These are phyloP conservation scores for Begonia peltatifolia DNA, from an alignment of 306 rosid species.

Conservation along the genomic window DNA sequence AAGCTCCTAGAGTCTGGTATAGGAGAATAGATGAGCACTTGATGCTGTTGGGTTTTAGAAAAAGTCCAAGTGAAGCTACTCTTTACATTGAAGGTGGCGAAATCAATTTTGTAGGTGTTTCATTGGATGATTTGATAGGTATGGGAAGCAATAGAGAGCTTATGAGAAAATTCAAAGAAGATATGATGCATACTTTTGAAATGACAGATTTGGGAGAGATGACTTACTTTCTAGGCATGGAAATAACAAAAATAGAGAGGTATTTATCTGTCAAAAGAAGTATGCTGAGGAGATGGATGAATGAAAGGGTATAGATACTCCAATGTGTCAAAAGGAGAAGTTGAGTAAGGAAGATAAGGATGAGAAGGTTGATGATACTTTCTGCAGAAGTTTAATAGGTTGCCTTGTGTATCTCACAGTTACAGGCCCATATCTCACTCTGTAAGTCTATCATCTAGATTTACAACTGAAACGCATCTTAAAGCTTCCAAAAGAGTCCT, in stretches of 20 bases:
- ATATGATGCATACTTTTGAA: conserved; percentile 1
- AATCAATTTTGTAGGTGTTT: not conserved
- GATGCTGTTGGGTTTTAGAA: not conserved
- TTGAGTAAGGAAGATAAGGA: not conserved
- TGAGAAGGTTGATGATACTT: not conserved
- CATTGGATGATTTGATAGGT: not conserved
- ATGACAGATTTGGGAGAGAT: not conserved
- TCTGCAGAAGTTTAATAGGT: not conserved
- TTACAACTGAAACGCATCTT: not conserved
- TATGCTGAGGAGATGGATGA: conserved; percentile 1
- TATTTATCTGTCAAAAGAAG: not conserved
- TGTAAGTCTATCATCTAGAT: not conserved
- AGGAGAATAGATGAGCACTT: not conserved
- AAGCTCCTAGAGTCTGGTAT: conserved; percentile 3
- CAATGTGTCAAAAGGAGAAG: conserved; percentile 5
- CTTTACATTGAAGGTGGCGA: not conserved
- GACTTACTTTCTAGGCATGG: conserved; percentile 5
- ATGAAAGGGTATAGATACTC: not conserved
- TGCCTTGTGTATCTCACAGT: not conserved
- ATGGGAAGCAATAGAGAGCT: not conserved
- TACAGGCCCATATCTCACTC: not conserved
- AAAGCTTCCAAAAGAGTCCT: not conserved
- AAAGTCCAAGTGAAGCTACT: not conserved
- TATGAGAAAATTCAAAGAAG: not conserved
- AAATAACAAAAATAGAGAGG: not conserved